phyloP scores from a whole-genome alignment of 1,284 basidiomycete species.

The Papiliotrema laurentii region DNA sequence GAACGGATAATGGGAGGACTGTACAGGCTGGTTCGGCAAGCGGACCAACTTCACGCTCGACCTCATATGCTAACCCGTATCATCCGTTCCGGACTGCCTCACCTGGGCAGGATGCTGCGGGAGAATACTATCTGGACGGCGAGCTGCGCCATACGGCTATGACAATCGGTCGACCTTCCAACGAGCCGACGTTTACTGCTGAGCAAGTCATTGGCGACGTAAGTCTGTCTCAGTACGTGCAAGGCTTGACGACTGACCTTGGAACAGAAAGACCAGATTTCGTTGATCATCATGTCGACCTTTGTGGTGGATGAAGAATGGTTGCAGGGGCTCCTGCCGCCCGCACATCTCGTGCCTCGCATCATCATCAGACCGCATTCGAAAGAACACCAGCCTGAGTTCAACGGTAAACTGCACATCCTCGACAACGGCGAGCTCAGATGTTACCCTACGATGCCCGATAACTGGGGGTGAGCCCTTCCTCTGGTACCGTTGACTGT shows the following conservation, averaged over 20 bases:
- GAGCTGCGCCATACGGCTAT: constrained; percentile 35
- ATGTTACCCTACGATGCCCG: constrained; percentile 34
- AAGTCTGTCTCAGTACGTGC: constrained; percentile 8
- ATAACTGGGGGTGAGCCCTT: constrained; percentile 24
- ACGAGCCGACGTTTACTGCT: constrained; percentile 23
- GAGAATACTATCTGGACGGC: constrained; percentile 41
- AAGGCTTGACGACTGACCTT: background rate
- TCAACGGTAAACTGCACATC: constrained; percentile 33
- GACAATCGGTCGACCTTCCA: constrained; percentile 17
- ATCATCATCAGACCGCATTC: constrained; percentile 31
- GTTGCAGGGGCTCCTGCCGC: constrained; percentile 28
- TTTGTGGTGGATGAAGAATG: constrained; percentile 37
- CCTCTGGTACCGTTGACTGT: background rate
- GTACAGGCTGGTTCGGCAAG: background rate
- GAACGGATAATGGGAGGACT: background rate
- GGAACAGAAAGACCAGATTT: constrained; percentile 37
- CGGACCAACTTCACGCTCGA: background rate
- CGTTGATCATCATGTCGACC: constrained; percentile 33
- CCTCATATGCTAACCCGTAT: background rate
- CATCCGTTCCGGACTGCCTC: constrained; percentile 33
- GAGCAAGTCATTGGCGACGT: constrained; percentile 33
- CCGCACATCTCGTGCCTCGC: constrained; percentile 27
- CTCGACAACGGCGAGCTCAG: constrained; percentile 29
- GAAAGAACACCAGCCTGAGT: constrained; percentile 17
- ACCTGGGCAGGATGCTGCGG: constrained; percentile 34